Base-by-base conservation (phyloP, 2,329 filamentous ascomycete genomes). In the Colletotrichum orbiculare region DNA sequence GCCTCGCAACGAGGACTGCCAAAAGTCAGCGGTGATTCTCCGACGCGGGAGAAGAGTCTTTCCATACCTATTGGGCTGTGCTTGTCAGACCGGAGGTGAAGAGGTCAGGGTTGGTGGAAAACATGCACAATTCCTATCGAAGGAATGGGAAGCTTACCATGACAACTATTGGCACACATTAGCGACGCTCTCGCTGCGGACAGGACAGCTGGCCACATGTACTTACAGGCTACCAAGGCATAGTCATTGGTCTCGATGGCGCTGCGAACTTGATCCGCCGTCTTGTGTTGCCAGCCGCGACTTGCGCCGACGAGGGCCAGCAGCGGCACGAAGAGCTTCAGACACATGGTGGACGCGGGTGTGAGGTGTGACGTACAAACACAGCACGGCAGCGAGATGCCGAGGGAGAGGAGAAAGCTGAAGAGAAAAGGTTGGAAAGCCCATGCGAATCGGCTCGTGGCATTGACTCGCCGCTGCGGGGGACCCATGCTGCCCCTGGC, bases 191-290 rank as follows among this genome's bases (percentile, higher is more conserved):
- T 3, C 10, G 10, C 25, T 25, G 25, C 25, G 41, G 43, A 0
- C n/a, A 41, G 11, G 3, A 34, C 2, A 25, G 33, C 35, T 12
- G 15, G 41, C 17, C 34, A 54, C 25, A 1, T 25, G 25, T 25
- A 72, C 76, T 71, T 68, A 78, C 76, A 78, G 13, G 76, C 76
- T 42, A 76, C 67, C 12, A 78, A 63, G 2, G 71, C 72, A 15
- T 68, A 67, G 3, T 73, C 71, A 12, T 69, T 70, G 8, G 52
- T 43, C 15, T 47, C 53, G 35, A 65, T 60, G 39, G 52, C 62
- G 38, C 62, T 41, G 6, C 58, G 62, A 12, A 62, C 57, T n/a
- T 62, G 34, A 37, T 46, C 25, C 15, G 52, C 57, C 1, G 58
- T 56, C 46, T 62, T 65, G 62, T 65, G 62, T 13, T 65, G 46